Conservation (phyloP, 495 filamentous ascomycete species). For the Penicillium macrosclerotiorum region DNA sequence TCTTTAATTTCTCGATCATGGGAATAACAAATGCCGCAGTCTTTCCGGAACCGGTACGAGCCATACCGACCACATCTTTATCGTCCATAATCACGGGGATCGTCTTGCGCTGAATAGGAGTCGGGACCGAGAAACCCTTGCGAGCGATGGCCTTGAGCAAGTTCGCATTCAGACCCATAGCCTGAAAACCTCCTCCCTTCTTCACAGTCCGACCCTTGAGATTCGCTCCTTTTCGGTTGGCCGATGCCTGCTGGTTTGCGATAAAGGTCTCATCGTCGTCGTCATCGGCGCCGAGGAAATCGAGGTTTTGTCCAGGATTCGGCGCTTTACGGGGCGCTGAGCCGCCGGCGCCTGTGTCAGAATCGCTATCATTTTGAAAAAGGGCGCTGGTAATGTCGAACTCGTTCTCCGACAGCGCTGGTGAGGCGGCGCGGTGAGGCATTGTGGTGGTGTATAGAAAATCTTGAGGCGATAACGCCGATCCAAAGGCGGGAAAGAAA, state of each 20-base stretch:
- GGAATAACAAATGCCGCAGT: slow-evolving; percentile 97
- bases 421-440: slow-evolving; percentile 69
- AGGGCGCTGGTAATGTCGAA: slow-evolving; percentile 83
- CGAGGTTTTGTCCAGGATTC: slow-evolving; percentile 37
- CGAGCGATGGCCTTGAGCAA: slow-evolving; percentile 84
- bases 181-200: slow-evolving; percentile 94
- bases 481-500: slow-evolving; percentile 13
- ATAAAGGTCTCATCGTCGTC: slow-evolving; percentile 87
- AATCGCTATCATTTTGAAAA: slow-evolving; percentile 60
- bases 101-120: slow-evolving; percentile 94
- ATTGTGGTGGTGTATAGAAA: slow-evolving; percentile 28
- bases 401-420: slow-evolving; percentile 82
- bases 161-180: slow-evolving; percentile 84
- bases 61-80: slow-evolving; percentile 96
- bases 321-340: slow-evolving; percentile 32
- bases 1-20: slow-evolving; percentile 91
- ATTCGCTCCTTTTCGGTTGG: slow-evolving; percentile 79
- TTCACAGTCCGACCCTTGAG: slow-evolving; percentile 83
- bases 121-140: slow-evolving; percentile 94
- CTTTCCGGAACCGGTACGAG: slow-evolving; percentile 93
- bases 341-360: slow-evolving; percentile 36
- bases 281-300: slow-evolving; percentile 49
- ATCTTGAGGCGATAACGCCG: slow-evolving; percentile 8
- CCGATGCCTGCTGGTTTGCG: slow-evolving; percentile 75
- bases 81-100: slow-evolving; percentile 87